These are phyloP conservation scores for Chalciporus piperatus DNA, from an alignment of 768 basidiomycete genomes.

Conservation along the genomic window DNA sequence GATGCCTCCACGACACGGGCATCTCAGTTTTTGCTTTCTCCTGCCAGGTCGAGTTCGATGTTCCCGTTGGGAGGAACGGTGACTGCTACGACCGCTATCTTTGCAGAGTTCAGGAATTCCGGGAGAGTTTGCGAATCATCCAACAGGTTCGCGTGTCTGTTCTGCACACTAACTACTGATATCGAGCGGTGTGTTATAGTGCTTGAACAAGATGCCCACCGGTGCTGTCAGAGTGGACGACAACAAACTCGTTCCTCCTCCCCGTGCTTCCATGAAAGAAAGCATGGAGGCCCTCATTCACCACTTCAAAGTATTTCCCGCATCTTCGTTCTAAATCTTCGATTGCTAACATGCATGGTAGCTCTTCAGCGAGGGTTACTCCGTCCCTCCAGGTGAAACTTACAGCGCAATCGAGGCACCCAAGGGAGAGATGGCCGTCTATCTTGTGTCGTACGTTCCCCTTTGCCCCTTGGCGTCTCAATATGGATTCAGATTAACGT, in stretches of 20 bases:
- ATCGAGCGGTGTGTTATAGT: constrained; percentile 42
- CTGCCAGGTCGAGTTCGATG: constrained; percentile 86
- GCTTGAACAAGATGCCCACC: constrained; percentile 94
- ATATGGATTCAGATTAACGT: background rate
- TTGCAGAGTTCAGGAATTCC: constrained; percentile 97
- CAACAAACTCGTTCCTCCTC: constrained; percentile 95
- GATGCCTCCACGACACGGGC: no score
- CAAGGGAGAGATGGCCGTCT: constrained; percentile 99
- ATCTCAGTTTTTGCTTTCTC: background rate
- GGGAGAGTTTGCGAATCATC: constrained; percentile 90
- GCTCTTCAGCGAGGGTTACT: constrained; percentile 96
- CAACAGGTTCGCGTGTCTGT: constrained; percentile 47
- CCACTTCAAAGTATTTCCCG: constrained; percentile 79
- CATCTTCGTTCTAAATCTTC: background rate
- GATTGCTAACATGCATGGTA: constrained; percentile 28
- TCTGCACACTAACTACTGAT: no score
- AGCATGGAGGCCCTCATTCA: constrained; percentile 98
- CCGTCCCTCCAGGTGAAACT: constrained; percentile 93
- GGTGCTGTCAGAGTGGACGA: constrained; percentile 95
- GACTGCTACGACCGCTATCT: constrained; percentile 98
- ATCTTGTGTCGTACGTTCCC: constrained; percentile 81
- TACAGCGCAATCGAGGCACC: constrained; percentile 98
- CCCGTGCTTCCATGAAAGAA: constrained; percentile 98
- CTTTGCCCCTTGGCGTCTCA: background rate
- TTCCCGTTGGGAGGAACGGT: constrained; percentile 95